Conservation (phyloP, 371 early-diverging fungal species). For the Funneliformis caledonium region DNA sequence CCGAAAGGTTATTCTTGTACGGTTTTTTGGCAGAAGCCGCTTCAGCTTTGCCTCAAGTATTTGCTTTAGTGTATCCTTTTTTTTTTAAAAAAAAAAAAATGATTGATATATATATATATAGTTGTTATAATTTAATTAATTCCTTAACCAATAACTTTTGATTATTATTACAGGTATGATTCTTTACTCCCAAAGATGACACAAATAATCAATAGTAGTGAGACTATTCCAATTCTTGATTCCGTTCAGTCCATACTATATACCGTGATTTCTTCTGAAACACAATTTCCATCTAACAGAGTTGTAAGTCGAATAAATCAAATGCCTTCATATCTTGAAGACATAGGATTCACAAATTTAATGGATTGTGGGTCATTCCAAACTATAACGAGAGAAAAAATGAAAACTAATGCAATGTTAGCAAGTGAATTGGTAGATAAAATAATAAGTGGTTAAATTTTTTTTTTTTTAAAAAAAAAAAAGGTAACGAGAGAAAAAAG, state of each 20-base stretch:
- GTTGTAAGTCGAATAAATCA: slow-evolving; percentile 52
- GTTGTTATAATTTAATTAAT: slow-evolving; percentile 19
- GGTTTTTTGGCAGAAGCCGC: slow-evolving; percentile 84
- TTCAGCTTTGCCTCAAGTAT: slow-evolving; percentile 73
- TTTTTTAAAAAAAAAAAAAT: not conserved
- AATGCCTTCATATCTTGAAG: slow-evolving; percentile 54
- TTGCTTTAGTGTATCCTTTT: slow-evolving; percentile 66
- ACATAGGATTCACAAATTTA: slow-evolving; percentile 56
- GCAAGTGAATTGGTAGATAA: slow-evolving; percentile 67
- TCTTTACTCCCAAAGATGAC: slow-evolving; percentile 78
- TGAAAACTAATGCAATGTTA: slow-evolving; percentile 57
- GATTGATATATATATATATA: too few relatives aligned
- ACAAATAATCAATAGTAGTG: slow-evolving; percentile 70
- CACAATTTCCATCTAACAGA: slow-evolving; percentile 39
- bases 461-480: not conserved
- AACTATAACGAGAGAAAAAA: slow-evolving; percentile 51
- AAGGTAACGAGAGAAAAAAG: too few relatives aligned
- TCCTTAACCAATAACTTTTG: slow-evolving; percentile 3
- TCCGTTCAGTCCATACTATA: slow-evolving; percentile 80
- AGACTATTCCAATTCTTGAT: slow-evolving; percentile 71
- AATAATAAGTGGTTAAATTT: slow-evolving; percentile 52
- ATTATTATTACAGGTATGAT: slow-evolving; percentile 59
- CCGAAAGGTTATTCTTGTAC: slow-evolving; percentile 85
- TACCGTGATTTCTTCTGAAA: slow-evolving; percentile 67
- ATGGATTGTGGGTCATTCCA: slow-evolving; percentile 46